phyloP scores from a whole-genome alignment of 1,139 yeast genomes.

The Candida gigantensis region DNA sequence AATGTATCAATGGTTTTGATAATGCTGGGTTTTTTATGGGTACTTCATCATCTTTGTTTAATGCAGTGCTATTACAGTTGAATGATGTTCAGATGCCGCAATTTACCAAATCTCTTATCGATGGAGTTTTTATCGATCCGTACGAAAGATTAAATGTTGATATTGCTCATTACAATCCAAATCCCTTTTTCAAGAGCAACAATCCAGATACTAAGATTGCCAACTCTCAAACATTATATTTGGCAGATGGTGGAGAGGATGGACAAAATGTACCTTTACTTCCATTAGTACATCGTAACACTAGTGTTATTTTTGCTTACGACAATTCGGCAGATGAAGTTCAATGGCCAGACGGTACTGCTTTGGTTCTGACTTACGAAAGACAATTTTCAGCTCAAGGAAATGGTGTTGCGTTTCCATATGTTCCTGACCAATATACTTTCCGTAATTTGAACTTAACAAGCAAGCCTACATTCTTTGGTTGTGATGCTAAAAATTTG shows the following conservation, averaged over 20 bases:
- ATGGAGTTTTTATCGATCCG: conserved; percentile 22
- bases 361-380: conserved; percentile 33
- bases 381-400: conserved; percentile 36
- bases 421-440: conserved; percentile 37
- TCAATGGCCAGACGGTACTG: conserved; percentile 39
- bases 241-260: conserved; percentile 37
- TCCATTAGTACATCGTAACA: conserved; percentile 27
- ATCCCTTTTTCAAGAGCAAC: conserved; percentile 45
- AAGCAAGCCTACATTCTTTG: conserved; percentile 46
- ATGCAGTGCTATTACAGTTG: conserved; percentile 20
- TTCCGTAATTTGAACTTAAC: conserved; percentile 39
- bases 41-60: conserved; percentile 77
- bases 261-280: conserved; percentile 30
- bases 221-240: conserved; percentile 21
- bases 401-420: conserved; percentile 30
- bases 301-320: conserved; percentile 31
- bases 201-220: conserved; percentile 18
- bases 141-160: conserved; percentile 22
- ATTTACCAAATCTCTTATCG: conserved; percentile 39
- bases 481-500: conserved; percentile 43
- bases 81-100: conserved; percentile 7
- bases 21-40: conserved; percentile 79
- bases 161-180: conserved; percentile 47
- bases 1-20: conserved; percentile 69
- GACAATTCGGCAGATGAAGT: conserved; percentile 32